A percentile compares a stretch with the other conserved stretches of the same genome.
phyloP scores from a whole-genome alignment of 495 filamentous ascomycete genomes.

The Thermothielavioides terrestris region DNA sequence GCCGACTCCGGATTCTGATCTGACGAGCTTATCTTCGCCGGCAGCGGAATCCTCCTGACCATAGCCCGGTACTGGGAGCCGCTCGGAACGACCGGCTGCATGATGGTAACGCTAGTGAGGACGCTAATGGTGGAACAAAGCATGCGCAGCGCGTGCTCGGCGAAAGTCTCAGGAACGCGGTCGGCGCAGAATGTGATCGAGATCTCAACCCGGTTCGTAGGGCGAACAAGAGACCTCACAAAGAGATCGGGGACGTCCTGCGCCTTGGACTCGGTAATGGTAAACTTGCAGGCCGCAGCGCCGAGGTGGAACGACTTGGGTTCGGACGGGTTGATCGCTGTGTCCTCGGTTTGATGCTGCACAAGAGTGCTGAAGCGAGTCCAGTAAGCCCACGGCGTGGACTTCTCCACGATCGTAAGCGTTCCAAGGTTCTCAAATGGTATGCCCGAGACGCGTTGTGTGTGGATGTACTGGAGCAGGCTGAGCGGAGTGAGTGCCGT shows the following conservation, averaged over 20 bases:
- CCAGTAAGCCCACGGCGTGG: constrained; percentile 43
- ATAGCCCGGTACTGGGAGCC: constrained; percentile 29
- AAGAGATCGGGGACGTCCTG: constrained; percentile 35
- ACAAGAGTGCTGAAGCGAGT: constrained; percentile 39
- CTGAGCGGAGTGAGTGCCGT: constrained; percentile 31
- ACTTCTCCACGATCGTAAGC: constrained; percentile 38
- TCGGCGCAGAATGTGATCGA: constrained; percentile 36
- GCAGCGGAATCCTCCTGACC: constrained; percentile 31
- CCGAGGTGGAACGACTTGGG: constrained; percentile 35
- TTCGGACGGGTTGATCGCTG: constrained; percentile 23
- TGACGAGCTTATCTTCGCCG: constrained; percentile 11
- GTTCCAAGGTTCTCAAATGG: constrained; percentile 37
- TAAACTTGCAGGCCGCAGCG: constrained; percentile 30
- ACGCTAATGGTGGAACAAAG: constrained; percentile 33
- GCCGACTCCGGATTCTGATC: constrained; percentile 9
- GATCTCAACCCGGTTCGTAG: constrained; percentile 26
- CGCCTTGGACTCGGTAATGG: constrained; percentile 29
- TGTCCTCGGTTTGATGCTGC: constrained; percentile 35
- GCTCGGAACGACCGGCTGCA: constrained; percentile 32
- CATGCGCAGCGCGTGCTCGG: constrained; percentile 34
- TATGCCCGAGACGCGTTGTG: constrained; percentile 32
- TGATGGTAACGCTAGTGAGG: constrained; percentile 34
- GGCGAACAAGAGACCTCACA: constrained; percentile 29
- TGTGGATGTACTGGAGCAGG: constrained; percentile 34
- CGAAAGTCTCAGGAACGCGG: constrained; percentile 30